phyloP scores from a whole-genome alignment of 768 basidiomycete species.

The Amylocystis lapponica region DNA sequence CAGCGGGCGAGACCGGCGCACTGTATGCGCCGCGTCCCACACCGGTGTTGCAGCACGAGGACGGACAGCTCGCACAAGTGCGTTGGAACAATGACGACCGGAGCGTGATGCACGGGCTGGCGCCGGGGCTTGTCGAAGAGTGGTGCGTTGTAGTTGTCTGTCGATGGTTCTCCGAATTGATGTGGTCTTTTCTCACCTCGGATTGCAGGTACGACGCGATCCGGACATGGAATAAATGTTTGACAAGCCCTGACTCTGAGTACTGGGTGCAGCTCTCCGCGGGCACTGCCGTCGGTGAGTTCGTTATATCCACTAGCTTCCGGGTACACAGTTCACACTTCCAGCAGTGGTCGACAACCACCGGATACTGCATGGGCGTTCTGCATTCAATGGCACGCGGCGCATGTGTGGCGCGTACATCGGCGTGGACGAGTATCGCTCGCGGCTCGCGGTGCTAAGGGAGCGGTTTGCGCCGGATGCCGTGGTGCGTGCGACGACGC shows the following conservation, averaged over 20 bases:
- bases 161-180: too few species aligned
- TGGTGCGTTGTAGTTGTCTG: constrained; percentile 43
- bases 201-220: constrained; percentile 70
- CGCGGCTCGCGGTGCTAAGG: constrained; percentile 61
- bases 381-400: constrained; percentile 79
- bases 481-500: constrained; percentile 14
- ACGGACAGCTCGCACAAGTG: constrained; percentile 65
- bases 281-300: constrained; percentile 79
- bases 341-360: constrained; percentile 82
- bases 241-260: constrained; percentile 79
- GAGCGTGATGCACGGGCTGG: constrained; percentile 65
- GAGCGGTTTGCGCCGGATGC: constrained; percentile 47
- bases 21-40: constrained; percentile 59
- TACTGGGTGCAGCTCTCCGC: constrained; percentile 89
- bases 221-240: constrained; percentile 65
- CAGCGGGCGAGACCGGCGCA: constrained; percentile 67
- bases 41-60: constrained; percentile 71
- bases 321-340: not conserved
- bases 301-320: too few species aligned
- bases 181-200: too few species aligned
- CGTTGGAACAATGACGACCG: constrained; percentile 96
- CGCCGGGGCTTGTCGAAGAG: constrained; percentile 56
- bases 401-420: constrained; percentile 97
- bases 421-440: constrained; percentile 84
- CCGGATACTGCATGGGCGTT: constrained; percentile 91